A percentile compares a stretch with the other conserved stretches of the same genome.
Conservation (phyloP, 2,329 filamentous ascomycete genomes). For the Aspergillus aculeatinus region DNA sequence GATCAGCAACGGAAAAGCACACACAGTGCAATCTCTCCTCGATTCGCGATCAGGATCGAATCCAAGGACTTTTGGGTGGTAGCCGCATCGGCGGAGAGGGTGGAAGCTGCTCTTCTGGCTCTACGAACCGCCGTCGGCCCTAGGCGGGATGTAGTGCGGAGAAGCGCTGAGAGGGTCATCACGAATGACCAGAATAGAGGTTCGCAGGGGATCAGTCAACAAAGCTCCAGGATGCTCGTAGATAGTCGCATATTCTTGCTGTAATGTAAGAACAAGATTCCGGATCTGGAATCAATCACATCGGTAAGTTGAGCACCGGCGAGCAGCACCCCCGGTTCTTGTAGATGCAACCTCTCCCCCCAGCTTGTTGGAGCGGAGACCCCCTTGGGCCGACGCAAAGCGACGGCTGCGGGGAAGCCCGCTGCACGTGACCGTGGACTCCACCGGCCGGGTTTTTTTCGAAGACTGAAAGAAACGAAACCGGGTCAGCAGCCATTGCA, state of each 20-base stretch:
- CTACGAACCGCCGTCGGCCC: constrained; percentile 30
- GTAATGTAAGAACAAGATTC: neutral
- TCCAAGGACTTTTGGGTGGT: constrained; percentile 49
- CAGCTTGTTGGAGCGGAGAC: neutral
- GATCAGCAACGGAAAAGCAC: constrained; percentile 15
- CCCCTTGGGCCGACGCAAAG: constrained; percentile 38
- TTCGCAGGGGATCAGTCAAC: constrained; percentile 9
- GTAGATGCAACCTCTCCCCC: constrained; percentile 1
- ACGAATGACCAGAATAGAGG: constrained; percentile 8
- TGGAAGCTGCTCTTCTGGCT: constrained; percentile 32
- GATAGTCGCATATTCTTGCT: constrained; percentile 13
- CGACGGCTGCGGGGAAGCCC: constrained; percentile 37
- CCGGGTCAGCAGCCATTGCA: neutral
- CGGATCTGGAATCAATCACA: neutral
- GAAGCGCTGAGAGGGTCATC: constrained; percentile 41
- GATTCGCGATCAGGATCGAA: constrained; percentile 92
- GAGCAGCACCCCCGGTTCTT: constrained; percentile 12
- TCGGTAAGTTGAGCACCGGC: neutral
- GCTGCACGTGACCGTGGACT: constrained; percentile 21
- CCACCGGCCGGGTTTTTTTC: constrained; percentile 5
- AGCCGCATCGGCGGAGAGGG: constrained; percentile 24
- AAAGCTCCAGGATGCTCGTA: neutral
- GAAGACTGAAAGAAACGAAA: neutral
- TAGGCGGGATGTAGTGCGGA: constrained; percentile 41
- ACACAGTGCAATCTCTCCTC: constrained; percentile 88